phyloP scores from a whole-genome alignment of 148 eudicot species.

The Limonium bicolor region DNA sequence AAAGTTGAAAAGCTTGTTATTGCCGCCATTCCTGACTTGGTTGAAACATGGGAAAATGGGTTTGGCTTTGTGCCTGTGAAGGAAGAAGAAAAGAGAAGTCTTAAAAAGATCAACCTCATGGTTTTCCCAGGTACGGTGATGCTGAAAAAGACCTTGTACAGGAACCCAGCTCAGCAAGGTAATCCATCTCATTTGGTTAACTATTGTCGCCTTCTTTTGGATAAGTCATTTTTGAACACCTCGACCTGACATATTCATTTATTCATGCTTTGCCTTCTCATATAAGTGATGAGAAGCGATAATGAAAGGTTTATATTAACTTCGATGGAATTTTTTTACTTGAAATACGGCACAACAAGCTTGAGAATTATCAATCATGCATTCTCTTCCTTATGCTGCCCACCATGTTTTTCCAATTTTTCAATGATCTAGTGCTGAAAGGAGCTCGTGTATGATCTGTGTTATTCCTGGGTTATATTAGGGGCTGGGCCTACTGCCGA shows the following conservation, averaged over 20 bases:
- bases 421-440: too few species aligned
- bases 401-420: too few species aligned
- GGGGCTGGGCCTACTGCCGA: too few species aligned
- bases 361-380: too few species aligned
- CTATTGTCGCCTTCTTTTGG: too few species aligned
- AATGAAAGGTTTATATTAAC: conserved; percentile 1
- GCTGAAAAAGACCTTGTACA: conserved; percentile 58
- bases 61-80: conserved; percentile 74
- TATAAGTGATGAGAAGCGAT: not conserved
- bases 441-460: too few species aligned
- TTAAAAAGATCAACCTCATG: conserved; percentile 66
- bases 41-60: conserved; percentile 83
- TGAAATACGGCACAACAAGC: too few species aligned
- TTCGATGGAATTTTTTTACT: too few species aligned
- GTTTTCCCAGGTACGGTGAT: conserved; percentile 87
- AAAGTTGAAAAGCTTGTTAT: conserved; percentile 81
- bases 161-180: conserved; percentile 12
- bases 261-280: conserved; percentile 1
- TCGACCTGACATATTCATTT: too few species aligned
- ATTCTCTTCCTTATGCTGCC: too few species aligned
- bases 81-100: conserved; percentile 48
- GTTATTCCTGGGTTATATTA: too few species aligned
- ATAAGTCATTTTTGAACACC: too few species aligned
- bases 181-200: conserved; percentile 9
- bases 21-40: conserved; percentile 69